Base-by-base conservation (phyloP, 306 rosid genomes). In the Begonia peltatifolia region DNA sequence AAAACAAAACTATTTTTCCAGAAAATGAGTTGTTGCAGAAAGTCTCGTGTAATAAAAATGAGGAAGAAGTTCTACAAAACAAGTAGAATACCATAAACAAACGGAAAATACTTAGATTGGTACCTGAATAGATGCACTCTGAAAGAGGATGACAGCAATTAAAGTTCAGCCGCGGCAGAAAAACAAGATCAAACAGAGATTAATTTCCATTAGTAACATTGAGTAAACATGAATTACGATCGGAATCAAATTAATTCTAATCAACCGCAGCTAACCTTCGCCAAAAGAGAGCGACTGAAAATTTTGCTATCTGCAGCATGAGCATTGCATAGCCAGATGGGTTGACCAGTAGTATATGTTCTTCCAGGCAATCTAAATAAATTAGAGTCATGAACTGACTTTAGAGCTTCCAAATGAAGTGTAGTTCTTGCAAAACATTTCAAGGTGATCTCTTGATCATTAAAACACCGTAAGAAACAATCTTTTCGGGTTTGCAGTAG, bases 101-200 rank as follows among this genome's bases (percentile, higher is more conserved):
- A 30, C 38, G 6, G 8, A 30, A 5, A 30, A 30, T 30, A 30
- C 8, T 44, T 44, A 50, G 9, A 61, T 38, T 36, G 13, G 48
- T 71, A 87, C 95, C 95, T 83, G 74, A 72, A 87, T 80, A 38
- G 84, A 78, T 41, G 94, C 96, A 41, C 94, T 83, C 96, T 87
- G 90, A 61, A 61, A 65, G 67, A 62, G 59, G 65, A 61, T 53
- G 61, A 30, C 38, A 30, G 9, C 3, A 6, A 30, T 30, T 7
- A 30, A 30, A 30, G 38, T 60, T 55, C 63, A 58, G 63, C 18
- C 51, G 66, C 50, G 72, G 60, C 71, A 71, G 46, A 61, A 51
- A 68, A 61, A 73, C 38, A 30, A 30, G 9, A 61, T 15, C 74
- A 74, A 64, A 64, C 58, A 71, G 68, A 30, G 7, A 30, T 30